These are phyloP conservation scores for Nakazawaea wickerhamii DNA, from an alignment of 805 yeast species.

Conservation along the genomic window DNA sequence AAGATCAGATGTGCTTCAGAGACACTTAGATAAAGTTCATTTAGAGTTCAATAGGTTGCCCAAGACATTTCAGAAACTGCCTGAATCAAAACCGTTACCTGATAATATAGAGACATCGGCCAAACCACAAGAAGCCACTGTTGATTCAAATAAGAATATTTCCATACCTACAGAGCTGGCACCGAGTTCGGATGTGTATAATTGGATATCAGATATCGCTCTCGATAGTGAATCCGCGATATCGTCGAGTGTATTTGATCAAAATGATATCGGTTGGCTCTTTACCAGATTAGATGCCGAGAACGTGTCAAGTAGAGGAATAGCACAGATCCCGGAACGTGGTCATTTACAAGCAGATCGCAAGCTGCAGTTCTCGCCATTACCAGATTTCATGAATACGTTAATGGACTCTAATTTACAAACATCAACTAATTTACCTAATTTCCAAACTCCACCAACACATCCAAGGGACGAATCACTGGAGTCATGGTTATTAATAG, in stretches of 20 bases:
- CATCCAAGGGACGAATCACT: neutral
- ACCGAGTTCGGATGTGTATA: slow-evolving; percentile 6
- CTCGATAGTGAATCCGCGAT: slow-evolving; percentile 8
- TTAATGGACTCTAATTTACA: slow-evolving; percentile 5
- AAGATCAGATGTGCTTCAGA: slow-evolving; percentile 12
- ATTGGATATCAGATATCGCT: slow-evolving; percentile 7
- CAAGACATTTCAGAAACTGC: no score
- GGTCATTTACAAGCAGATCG: neutral
- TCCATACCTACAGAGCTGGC: neutral
- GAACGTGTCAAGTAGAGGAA: no score
- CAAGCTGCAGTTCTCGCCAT: slow-evolving; percentile 3
- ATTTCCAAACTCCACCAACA: neutral
- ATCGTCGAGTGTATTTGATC: slow-evolving; percentile 15
- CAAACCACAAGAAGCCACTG: no score
- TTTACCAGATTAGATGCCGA: slow-evolving; percentile 13
- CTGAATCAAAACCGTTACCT: no score
- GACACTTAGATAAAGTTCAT: slow-evolving; percentile 10
- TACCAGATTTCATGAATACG: slow-evolving; percentile 4
- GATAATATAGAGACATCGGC: no score
- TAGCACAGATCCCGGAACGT: no score
- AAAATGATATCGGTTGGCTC: slow-evolving; percentile 22
- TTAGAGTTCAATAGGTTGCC: no score
- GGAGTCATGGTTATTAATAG: slow-evolving; percentile 14
- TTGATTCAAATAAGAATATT: no score
- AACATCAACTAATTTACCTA: slow-evolving; percentile 5